Base-by-base conservation (phyloP, 805 yeast species). In the Vanderwaltozyma polyspora region DNA sequence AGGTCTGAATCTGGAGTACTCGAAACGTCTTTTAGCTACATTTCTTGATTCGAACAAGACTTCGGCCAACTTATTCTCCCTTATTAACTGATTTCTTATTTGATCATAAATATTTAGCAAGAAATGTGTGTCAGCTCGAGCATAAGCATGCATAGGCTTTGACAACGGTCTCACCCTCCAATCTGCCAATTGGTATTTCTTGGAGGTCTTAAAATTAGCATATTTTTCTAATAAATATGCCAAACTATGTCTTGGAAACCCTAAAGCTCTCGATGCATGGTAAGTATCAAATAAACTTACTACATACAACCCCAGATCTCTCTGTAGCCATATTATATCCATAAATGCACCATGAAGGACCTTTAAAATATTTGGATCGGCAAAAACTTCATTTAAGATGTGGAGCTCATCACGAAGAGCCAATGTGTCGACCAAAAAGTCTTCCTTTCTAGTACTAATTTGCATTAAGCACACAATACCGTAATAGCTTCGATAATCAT, bases 281-380 rank as follows among this genome's bases (percentile, higher is more conserved):
- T 70, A 89, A 0, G 98, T 91, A 57, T 91, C 99, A 55, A 91
- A 89, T 19, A 91, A 59, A 29, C 87, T 71, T 5, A 91, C 98
- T 5, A 91, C 62, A 49, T 91, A 91, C 8, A 91, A 57, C 0
- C 99, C 99, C 36, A 91, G 67, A 52, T 91, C 98, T 43, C 97
- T 68, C 62, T 91, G 99, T 24, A 91, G 64, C 99, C 99, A 91
- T 29, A 85, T 77, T 4, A 91, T 81, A 64, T 91, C 99, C 94
- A 85, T 86, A 46, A 74, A 78, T 0, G 98, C 95, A 40, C 99
- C 99, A 56, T 91, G 99, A 44, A 91, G 75, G 1, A 91, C 93
- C 52, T 91, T 91, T 19, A 84, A 64, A 22, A 89, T 76, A 5
- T 60, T 45, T 0, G 97, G 96, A 57, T 91, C 65, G 2, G 96